A percentile compares a stretch with the other conserved stretches of the same genome.
These are phyloP conservation scores for Chytriomyces sp. DNA, from an alignment of 192 early-diverging fungal genomes.

Conservation along the genomic window DNA sequence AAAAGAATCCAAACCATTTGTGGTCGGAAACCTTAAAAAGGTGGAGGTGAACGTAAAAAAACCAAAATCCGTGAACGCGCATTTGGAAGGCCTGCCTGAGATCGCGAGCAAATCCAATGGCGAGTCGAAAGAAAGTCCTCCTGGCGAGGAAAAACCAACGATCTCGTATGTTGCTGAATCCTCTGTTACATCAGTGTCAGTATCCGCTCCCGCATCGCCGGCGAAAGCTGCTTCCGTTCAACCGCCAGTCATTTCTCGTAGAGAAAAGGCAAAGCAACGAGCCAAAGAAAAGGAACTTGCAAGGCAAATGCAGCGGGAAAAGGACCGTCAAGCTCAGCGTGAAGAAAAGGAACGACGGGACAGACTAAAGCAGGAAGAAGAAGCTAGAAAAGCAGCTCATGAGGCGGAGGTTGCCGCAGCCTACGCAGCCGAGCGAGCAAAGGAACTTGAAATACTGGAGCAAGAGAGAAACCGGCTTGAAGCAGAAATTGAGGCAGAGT, in stretches of 20 bases:
- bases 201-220: background rate
- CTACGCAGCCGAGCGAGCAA: background rate
- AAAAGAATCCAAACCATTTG: too few species aligned
- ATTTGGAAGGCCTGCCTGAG: too few species aligned
- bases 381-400: background rate
- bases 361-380: background rate
- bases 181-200: background rate
- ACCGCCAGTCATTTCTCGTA: background rate
- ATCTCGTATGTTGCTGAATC: background rate
- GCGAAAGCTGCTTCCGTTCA: background rate
- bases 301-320: slow-evolving; percentile 24
- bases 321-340: slow-evolving; percentile 3
- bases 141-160: background rate
- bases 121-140: background rate
- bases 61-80: too few species aligned
- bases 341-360: slow-evolving; percentile 18
- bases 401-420: background rate
- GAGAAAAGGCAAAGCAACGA: slow-evolving; percentile 33
- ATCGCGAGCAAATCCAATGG: too few species aligned
- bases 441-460: background rate
- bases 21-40: too few species aligned
- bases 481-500: background rate
- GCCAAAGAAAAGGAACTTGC: slow-evolving; percentile 25
- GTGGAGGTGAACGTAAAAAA: too few species aligned
- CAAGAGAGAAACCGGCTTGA: background rate